Evolutionary conservation across 805 yeast species (phyloP).

Genomic region (Wickerhamomyces bovis): DNA sequence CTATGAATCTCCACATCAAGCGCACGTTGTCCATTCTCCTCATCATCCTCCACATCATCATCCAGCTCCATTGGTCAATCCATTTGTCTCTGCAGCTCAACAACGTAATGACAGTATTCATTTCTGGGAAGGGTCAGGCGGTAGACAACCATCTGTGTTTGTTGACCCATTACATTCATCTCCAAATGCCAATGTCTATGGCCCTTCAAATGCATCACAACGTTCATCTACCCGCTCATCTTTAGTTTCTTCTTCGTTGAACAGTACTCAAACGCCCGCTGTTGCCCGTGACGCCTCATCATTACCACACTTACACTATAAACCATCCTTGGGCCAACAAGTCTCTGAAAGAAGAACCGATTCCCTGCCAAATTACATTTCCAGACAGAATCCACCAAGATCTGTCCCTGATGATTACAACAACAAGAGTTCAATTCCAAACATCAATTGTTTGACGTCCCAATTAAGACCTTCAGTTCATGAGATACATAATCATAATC

Average conservation of each 20-base stretch:
- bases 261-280: not conserved
- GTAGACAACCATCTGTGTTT: constrained; percentile 22
- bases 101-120: constrained; percentile 18
- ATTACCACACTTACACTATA: constrained; percentile 13
- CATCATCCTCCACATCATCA: constrained; percentile 5
- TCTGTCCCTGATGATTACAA: constrained; percentile 16
- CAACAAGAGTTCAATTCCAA: constrained; percentile 13
- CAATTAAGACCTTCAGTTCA: constrained; percentile 22
- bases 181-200: constrained; percentile 4
- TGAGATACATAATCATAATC: constrained; percentile 9
- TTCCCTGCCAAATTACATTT: constrained; percentile 13
- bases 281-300: constrained; percentile 3
- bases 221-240: constrained; percentile 4
- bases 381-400: constrained; percentile 16
- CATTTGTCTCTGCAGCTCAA: constrained; percentile 7
- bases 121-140: constrained; percentile 20
- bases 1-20: not conserved
- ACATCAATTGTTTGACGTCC: constrained; percentile 11
- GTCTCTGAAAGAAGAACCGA: constrained; percentile 12
- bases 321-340: constrained; percentile 2
- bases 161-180: constrained; percentile 22
- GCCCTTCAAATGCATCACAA: constrained; percentile 7
- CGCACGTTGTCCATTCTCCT: not conserved
- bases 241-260: not conserved
- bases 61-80: constrained; percentile 3